phyloP scores from a whole-genome alignment of 108 stramenopile species.

The Cylindrotheca closterium region DNA sequence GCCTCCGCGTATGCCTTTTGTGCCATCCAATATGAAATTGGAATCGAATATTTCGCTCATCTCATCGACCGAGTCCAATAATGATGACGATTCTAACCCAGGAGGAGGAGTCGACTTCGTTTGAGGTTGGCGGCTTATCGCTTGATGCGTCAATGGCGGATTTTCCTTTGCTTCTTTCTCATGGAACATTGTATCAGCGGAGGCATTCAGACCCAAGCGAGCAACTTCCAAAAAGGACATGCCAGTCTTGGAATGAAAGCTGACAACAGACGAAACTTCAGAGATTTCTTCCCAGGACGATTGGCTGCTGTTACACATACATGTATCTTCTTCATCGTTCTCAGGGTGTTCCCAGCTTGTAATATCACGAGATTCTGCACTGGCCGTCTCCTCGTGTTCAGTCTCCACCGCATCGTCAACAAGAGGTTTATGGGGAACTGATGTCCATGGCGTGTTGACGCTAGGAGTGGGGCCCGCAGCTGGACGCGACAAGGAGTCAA shows the following conservation, averaged over 20 bases:
- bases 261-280: background rate
- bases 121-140: background rate
- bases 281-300: constrained; percentile 1
- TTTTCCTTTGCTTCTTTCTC: background rate
- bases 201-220: background rate
- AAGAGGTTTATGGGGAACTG: background rate
- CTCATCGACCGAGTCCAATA: no score
- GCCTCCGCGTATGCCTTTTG: background rate
- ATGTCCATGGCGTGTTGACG: background rate
- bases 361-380: background rate
- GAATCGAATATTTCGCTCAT: background rate
- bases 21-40: background rate
- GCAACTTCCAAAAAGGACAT: background rate
- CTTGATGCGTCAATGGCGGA: background rate
- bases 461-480: no score
- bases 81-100: background rate
- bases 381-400: background rate
- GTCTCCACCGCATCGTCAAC: background rate
- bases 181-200: no score
- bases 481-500: no score
- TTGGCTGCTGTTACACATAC: no score
- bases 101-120: background rate
- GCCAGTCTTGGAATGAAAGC: background rate
- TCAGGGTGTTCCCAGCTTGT: no score
- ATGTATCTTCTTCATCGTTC: no score